These are phyloP conservation scores for Sambucus nigra DNA, from an alignment of 129 eudicot genomes.

Conservation along the genomic window DNA sequence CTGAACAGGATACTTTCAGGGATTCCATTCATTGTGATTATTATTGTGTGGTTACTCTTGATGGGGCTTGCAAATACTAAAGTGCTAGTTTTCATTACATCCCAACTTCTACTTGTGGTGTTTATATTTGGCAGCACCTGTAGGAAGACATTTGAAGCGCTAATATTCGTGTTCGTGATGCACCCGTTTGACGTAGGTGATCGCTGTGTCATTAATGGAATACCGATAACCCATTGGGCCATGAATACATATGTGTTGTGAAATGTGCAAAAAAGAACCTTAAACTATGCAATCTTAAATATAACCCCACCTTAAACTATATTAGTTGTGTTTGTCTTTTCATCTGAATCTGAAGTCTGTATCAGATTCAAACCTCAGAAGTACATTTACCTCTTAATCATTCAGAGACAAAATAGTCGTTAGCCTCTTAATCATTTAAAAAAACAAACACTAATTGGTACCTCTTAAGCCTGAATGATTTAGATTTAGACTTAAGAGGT, in stretches of 20 bases:
- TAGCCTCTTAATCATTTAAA: too few species aligned
- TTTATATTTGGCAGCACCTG: constrained; percentile 22
- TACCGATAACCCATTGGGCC: constrained; percentile 14
- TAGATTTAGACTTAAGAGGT: too few species aligned
- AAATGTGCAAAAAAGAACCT: too few species aligned
- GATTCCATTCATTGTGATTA: constrained; percentile 4
- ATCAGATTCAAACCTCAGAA: too few species aligned
- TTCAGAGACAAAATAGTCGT: too few species aligned
- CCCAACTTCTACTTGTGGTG: constrained; percentile 17
- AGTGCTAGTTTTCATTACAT: constrained; percentile 17
- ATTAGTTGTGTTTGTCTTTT: too few species aligned
- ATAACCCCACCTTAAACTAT: too few species aligned
- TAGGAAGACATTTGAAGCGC: constrained; percentile 23
- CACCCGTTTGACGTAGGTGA: constrained; percentile 41
- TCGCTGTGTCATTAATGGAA: constrained; percentile 30
- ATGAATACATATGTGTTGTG: not conserved
- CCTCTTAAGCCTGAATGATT: too few species aligned
- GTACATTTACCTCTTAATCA: too few species aligned
- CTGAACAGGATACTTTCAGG: constrained; percentile 20
- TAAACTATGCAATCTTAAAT: too few species aligned
- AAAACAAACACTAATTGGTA: too few species aligned
- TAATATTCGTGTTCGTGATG: constrained; percentile 23
- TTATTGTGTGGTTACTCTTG: constrained; percentile 23
- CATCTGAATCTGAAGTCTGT: too few species aligned
- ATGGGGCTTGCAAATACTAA: constrained; percentile 20